These are phyloP conservation scores for Cystofilobasidium macerans DNA, from an alignment of 768 basidiomycete species.

Conservation along the genomic window DNA sequence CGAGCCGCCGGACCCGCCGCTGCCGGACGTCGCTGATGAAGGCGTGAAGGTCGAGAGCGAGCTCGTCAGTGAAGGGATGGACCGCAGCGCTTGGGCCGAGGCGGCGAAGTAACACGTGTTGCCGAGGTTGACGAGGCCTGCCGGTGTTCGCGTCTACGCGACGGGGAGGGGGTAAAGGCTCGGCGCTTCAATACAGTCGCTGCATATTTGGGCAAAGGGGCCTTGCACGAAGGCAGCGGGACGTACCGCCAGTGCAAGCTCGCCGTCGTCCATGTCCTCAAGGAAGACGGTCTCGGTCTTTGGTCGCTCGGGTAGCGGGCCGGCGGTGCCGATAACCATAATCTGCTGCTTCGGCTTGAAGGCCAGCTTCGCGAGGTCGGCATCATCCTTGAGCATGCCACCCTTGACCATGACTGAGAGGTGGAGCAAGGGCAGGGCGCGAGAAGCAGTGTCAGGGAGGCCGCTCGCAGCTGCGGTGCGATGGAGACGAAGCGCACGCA, in stretches of 20 bases:
- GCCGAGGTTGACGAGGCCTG: conserved; percentile 37
- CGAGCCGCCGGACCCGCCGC: background rate
- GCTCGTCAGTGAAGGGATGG: conserved; percentile 74
- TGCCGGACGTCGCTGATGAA: conserved; percentile 11
- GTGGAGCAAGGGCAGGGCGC: background rate
- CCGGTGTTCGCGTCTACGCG: conserved; percentile 28
- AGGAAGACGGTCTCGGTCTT: conserved; percentile 66
- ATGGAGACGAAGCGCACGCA: background rate
- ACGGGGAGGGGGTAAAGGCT: too few species aligned
- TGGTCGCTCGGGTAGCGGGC: conserved; percentile 81
- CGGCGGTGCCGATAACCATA: conserved; percentile 87
- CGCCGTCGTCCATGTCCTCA: conserved; percentile 82
- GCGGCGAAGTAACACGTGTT: conserved; percentile 70
- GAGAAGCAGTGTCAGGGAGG: background rate
- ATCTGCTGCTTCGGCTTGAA: conserved; percentile 79
- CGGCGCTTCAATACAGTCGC: too few species aligned
- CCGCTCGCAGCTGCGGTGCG: background rate
- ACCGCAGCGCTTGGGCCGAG: conserved; percentile 81
- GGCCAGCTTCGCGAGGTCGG: conserved; percentile 69
- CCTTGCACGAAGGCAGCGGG: background rate
- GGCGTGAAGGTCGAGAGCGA: conserved; percentile 51
- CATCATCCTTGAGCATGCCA: conserved; percentile 83
- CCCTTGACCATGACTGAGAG: conserved; percentile 74
- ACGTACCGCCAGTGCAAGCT: conserved; percentile 67
- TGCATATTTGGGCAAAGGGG: too few species aligned